Conservation (phyloP, 495 filamentous ascomycete genomes). For the Lichenothelia convexa region DNA sequence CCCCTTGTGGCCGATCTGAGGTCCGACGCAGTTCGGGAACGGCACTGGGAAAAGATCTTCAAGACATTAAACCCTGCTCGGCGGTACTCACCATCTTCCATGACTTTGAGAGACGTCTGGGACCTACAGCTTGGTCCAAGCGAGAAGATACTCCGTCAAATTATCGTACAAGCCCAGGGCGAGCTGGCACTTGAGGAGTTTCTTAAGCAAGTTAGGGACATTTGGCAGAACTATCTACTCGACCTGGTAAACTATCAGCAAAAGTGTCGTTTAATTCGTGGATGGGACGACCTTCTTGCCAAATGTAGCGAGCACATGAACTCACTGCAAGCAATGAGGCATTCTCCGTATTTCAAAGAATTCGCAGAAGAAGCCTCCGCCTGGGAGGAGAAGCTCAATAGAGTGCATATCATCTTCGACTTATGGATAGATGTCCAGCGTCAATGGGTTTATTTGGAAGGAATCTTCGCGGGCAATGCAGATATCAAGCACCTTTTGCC, state of each 20-base stretch:
- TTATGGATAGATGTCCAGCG: constrained; percentile 99
- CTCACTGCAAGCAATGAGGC: constrained; percentile 93
- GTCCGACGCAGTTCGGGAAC: constrained; percentile 86
- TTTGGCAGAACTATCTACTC: constrained; percentile 84
- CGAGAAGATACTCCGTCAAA: constrained; percentile 71
- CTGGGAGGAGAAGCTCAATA: constrained; percentile 97
- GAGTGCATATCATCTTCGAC: constrained; percentile 93
- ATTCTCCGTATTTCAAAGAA: constrained; percentile 96
- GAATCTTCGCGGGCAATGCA: constrained; percentile 93
- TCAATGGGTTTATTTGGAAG: constrained; percentile 98
- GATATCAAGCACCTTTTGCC: constrained; percentile 98
- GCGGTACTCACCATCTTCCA: constrained; percentile 76
- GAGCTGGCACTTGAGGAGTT: constrained; percentile 99
- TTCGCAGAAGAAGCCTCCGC: constrained; percentile 92
- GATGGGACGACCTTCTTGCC: constrained; percentile 95
- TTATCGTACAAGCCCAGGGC: constrained; percentile 88
- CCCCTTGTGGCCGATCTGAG: constrained; percentile 76
- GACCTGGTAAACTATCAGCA: constrained; percentile 95
- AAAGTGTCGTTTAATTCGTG: constrained; percentile 90
- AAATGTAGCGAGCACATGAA: constrained; percentile 97
- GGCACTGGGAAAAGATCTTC: constrained; percentile 96
- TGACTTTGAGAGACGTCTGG: constrained; percentile 95
- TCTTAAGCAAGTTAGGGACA: constrained; percentile 88
- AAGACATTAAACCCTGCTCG: constrained; percentile 81
- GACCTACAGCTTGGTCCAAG: constrained; percentile 76